Evolutionary conservation across 371 early-diverging fungal genomes (phyloP), one percentile per base, ranked within the genome.

Genomic region (Zancudomyces culisetae): DNA sequence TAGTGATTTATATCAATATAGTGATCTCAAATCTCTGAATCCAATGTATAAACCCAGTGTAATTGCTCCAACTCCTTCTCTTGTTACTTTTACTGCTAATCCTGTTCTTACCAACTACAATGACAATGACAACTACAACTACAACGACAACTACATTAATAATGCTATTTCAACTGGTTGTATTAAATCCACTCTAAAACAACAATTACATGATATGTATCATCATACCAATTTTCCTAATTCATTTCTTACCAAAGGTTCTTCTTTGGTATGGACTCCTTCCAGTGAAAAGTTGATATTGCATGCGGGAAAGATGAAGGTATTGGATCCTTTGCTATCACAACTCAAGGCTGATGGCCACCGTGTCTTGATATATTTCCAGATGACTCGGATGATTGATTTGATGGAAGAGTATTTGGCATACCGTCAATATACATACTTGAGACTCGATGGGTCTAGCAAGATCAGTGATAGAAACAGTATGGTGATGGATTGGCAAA

Each of bases 321-420:
- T 78, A 2, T 64, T 99, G 46, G 94, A 98, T 63, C 76, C 74
- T 53, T 60, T 99, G 51, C 67, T 99, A 29, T 75, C 79, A 23
- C 75, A 81, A 57, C 79, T 99, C 26, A 87, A 91, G 69, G 67
- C 76, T 3, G 87, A 89, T 53, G 91, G 87, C 0, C 98, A 98
- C 62, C 81, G 94, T 49, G 89, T 94, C 2, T 65, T 99, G 57
- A 75, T 99, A 27, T 92, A 95, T 60, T 98, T 97, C 79, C 98
- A 99, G 66, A 98, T 99, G 98, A 96, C 98, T 8, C 74, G 75
- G 60, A 93, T 95, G 92, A 91, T 98, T 57, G 97, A 97, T 61
- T 54, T 99, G 52, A 79, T 98, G 71, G 98, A 92, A 64, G 90
- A 90, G 65, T 98, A 91, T 57, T 72, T 92, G 45, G 70, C 84